Evolutionary conservation across 164 flowering plant species (phyloP).

Genomic region (Kingdonia uniflora): DNA sequence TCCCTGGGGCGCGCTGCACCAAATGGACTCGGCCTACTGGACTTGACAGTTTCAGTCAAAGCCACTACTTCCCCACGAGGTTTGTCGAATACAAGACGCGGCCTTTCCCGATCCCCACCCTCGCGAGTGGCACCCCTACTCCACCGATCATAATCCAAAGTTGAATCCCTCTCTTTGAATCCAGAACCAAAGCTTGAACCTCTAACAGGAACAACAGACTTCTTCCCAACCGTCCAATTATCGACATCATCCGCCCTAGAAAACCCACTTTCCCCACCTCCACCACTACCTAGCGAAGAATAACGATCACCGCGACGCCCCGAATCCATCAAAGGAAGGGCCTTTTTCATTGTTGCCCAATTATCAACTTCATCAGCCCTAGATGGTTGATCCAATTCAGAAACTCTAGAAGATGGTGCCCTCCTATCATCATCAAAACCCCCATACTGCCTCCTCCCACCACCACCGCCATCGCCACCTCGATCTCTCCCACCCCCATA

Average conservation of each 20-base stretch:
- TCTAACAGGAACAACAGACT: constrained; percentile 23
- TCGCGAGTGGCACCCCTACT: constrained; percentile 22
- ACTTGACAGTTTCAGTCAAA: constrained; percentile 25
- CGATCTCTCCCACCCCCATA: constrained; percentile 38
- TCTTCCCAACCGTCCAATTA: constrained; percentile 41
- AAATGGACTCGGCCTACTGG: constrained; percentile 38
- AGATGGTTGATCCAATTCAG: constrained; percentile 56
- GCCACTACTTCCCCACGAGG: constrained; percentile 19
- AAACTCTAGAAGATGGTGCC: constrained; percentile 18
- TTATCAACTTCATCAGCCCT: constrained; percentile 70
- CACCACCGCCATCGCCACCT: constrained; percentile 28
- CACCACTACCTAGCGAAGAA: neutral
- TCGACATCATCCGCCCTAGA: constrained; percentile 67
- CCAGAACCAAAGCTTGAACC: constrained; percentile 23
- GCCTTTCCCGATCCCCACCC: constrained; percentile 24
- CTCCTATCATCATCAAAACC: constrained; percentile 64
- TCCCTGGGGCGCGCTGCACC: constrained; percentile 55
- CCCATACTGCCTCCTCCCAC: constrained; percentile 37
- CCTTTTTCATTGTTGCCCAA: constrained; percentile 31
- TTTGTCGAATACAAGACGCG: constrained; percentile 43
- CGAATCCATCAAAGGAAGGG: constrained; percentile 6
- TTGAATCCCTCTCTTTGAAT: constrained; percentile 9
- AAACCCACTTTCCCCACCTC: constrained; percentile 22
- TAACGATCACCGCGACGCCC: neutral
- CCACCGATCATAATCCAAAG: constrained; percentile 39